phyloP scores from a whole-genome alignment of 176 grass and related monocot species.

The Poa pratensis region DNA sequence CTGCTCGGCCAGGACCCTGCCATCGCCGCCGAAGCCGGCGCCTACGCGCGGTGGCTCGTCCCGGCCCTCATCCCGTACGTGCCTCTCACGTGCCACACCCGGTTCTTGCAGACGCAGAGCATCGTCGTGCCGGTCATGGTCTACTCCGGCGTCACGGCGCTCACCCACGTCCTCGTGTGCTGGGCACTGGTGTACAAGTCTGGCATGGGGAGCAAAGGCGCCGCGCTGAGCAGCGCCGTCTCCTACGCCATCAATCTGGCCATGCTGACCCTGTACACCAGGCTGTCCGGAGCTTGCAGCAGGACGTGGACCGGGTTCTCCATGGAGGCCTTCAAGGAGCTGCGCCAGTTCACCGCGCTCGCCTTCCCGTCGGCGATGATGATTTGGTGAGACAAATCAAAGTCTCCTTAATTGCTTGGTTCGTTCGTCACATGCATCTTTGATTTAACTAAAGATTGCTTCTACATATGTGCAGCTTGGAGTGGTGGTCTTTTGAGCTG shows the following conservation, averaged over 20 bases:
- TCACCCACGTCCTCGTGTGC: neutral
- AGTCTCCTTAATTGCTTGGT: neutral
- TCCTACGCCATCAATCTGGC: neutral
- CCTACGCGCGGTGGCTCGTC: conserved; percentile 61
- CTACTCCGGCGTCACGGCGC: neutral
- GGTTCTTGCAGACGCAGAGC: conserved; percentile 16
- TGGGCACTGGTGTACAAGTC: neutral
- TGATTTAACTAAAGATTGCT: neutral
- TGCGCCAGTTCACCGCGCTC: conserved; percentile 1
- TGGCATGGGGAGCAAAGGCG: conserved; percentile 18
- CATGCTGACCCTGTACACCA: neutral
- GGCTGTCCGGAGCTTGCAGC: neutral
- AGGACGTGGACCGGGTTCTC: conserved; percentile 21
- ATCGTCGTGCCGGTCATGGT: conserved; percentile 12
- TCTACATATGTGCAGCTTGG: neutral
- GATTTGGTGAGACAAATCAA: conserved; percentile 8
- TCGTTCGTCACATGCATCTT: neutral
- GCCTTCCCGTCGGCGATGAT: conserved; percentile 25
- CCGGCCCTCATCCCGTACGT: conserved; percentile 65
- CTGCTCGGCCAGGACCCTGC: neutral
- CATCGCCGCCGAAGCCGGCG: conserved; percentile 47
- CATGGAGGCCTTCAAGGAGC: conserved; percentile 32
- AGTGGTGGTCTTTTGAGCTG: conserved; percentile 25
- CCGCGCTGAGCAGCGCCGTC: neutral
- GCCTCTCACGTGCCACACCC: conserved; percentile 48